Percentiles rank a stretch among this genome's conserved stretches.
These are phyloP conservation scores for Hondaea fermentalgiana DNA, from an alignment of 108 stramenopile species.

Conservation along the genomic window DNA sequence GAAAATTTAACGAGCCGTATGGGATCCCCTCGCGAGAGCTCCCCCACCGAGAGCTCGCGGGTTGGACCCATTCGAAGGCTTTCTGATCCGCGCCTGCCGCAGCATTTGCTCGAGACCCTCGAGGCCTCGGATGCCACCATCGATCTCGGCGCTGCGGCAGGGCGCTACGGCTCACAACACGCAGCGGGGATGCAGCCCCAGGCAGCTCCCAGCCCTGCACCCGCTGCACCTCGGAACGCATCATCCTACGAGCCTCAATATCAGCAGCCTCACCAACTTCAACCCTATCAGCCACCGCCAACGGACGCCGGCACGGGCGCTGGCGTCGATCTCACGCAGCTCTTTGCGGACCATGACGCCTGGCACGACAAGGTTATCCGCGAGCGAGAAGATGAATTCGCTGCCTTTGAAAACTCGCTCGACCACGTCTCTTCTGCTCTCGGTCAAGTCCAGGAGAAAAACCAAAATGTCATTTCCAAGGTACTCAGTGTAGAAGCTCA, in stretches of 20 bases:
- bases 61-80: neutral
- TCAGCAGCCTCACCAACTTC: neutral
- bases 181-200: too few species aligned
- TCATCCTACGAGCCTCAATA: neutral
- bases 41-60: neutral
- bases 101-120: slow-evolving; percentile 1
- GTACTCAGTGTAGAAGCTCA: neutral
- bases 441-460: neutral
- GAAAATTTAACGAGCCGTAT: neutral
- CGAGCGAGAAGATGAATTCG: neutral
- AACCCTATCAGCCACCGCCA: neutral
- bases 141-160: neutral
- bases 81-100: neutral
- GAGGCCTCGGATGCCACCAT: neutral
- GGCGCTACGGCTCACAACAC: too few species aligned
- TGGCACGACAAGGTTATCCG: neutral
- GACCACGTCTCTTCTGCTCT: neutral
- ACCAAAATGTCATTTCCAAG: neutral
- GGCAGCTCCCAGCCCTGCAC: neutral
- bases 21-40: neutral
- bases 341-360: neutral
- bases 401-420: neutral
- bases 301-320: neutral
- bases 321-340: neutral
- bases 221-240: neutral